These are phyloP conservation scores for Pleomassaria siparia DNA, from an alignment of 2,329 filamentous ascomycete species.

Conservation along the genomic window DNA sequence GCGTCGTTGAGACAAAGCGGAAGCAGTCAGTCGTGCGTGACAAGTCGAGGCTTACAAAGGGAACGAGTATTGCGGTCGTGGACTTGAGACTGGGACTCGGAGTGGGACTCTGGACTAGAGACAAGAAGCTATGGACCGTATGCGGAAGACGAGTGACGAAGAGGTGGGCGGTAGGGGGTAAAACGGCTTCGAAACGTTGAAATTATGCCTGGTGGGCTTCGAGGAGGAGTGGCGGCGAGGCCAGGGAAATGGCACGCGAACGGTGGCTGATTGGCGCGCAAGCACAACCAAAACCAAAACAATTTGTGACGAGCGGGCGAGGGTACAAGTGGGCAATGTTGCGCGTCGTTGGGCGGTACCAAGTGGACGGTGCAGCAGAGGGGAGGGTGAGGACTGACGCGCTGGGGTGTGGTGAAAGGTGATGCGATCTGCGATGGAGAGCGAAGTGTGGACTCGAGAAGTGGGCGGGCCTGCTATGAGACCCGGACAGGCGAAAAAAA, in stretches of 20 bases:
- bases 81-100: too few species aligned
- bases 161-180: conserved; percentile 22
- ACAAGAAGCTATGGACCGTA: conserved; percentile 20
- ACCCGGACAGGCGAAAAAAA: conserved; percentile 8
- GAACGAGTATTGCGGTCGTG: conserved; percentile 19
- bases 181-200: conserved; percentile 41
- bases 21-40: conserved; percentile 14
- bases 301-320: conserved; percentile 12
- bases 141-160: conserved; percentile 17
- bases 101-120: conserved; percentile 22
- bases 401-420: conserved; percentile 15
- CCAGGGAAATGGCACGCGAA: conserved; percentile 17
- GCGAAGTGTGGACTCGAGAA: conserved; percentile 2
- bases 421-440: conserved; percentile 14
- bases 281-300: conserved; percentile 14
- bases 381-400: conserved; percentile 10
- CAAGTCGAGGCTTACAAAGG: conserved; percentile 20
- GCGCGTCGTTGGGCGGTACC: conserved; percentile 12
- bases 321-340: conserved; percentile 10
- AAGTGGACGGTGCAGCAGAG: conserved; percentile 17
- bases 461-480: conserved; percentile 26
- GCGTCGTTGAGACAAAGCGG: conserved; percentile 36
- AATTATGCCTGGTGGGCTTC: conserved; percentile 19
- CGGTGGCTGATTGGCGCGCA: conserved; percentile 25
- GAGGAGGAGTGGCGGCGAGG: conserved; percentile 11